phyloP scores from a whole-genome alignment of 2,329 filamentous ascomycete species.

The Talaromyces sp. region DNA sequence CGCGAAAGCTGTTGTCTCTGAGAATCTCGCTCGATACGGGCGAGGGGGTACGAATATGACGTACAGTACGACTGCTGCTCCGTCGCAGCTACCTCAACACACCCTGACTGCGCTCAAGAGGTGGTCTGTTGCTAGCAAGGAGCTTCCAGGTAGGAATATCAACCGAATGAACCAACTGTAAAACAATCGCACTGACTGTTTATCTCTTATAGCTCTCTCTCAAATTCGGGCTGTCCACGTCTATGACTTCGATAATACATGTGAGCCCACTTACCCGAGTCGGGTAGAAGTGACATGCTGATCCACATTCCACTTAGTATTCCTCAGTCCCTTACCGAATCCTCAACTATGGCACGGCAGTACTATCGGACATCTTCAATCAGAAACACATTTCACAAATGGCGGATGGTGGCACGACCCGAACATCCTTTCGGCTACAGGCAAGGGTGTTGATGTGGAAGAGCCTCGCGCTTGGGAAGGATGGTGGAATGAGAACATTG shows the following conservation, averaged over 20 bases:
- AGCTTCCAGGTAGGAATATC: slow-evolving; percentile 63
- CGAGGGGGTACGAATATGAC: slow-evolving; percentile 22
- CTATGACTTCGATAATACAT: slow-evolving; percentile 97
- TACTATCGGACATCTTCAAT: slow-evolving; percentile 76
- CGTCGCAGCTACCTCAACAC: slow-evolving; percentile 29
- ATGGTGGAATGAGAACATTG: slow-evolving; percentile 95
- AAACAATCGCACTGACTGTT: neutral
- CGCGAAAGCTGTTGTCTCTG: slow-evolving; percentile 39
- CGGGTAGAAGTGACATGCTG: neutral
- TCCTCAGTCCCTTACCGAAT: slow-evolving; percentile 88
- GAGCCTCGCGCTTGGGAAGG: slow-evolving; percentile 83
- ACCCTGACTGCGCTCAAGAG: slow-evolving; percentile 77
- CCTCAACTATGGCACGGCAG: slow-evolving; percentile 79
- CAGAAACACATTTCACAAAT: slow-evolving; percentile 73
- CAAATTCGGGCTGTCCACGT: slow-evolving; percentile 81
- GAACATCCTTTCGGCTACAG: slow-evolving; percentile 81
- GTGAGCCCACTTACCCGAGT: slow-evolving; percentile 48
- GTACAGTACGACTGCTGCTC: slow-evolving; percentile 18
- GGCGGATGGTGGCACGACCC: slow-evolving; percentile 98
- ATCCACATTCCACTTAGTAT: slow-evolving; percentile 60
- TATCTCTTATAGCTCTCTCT: slow-evolving; percentile 55
- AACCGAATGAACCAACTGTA: neutral
- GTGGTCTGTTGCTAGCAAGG: slow-evolving; percentile 78
- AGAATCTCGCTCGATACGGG: slow-evolving; percentile 25
- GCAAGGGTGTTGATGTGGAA: slow-evolving; percentile 78